Evolutionary conservation across 2,329 filamentous ascomycete genomes (phyloP).

Genomic region (Chaetothyriales sp.): DNA sequence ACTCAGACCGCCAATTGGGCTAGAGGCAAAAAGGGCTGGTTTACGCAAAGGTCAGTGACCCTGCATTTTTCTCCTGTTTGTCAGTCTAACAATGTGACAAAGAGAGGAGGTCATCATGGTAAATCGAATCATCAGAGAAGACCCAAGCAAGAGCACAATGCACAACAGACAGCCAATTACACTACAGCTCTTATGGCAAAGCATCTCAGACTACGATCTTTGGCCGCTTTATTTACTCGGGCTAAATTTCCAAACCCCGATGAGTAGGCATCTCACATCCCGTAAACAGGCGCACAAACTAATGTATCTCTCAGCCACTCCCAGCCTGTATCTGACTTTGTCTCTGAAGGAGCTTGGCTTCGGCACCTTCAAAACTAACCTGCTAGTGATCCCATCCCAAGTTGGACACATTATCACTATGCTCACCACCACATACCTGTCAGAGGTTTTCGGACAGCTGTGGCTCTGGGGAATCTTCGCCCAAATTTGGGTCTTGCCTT

Average conservation of each 20-base stretch:
- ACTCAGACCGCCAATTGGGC: constrained; percentile 42
- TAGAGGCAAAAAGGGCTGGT: constrained; percentile 46
- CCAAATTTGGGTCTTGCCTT: constrained; percentile 40
- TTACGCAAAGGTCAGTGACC: constrained; percentile 35
- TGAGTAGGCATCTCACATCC: constrained; percentile 19
- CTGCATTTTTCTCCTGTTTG: background rate
- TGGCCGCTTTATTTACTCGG: constrained; percentile 28
- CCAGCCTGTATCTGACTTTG: constrained; percentile 31
- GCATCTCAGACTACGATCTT: constrained; percentile 25
- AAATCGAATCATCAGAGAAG: constrained; percentile 41
- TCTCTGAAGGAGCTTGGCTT: constrained; percentile 32
- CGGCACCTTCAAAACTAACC: constrained; percentile 30
- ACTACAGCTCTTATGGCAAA: constrained; percentile 21
- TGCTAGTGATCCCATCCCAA: constrained; percentile 48
- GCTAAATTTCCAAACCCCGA: constrained; percentile 15
- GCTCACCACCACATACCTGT: constrained; percentile 20
- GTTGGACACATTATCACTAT: constrained; percentile 41
- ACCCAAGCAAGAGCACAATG: constrained; percentile 26
- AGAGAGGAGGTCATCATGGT: constrained; percentile 50
- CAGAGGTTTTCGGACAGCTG: constrained; percentile 31
- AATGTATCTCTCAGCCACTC: constrained; percentile 18
- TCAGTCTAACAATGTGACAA: background rate
- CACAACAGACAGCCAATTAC: constrained; percentile 26
- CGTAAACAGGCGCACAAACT: background rate
- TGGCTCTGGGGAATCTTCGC: constrained; percentile 33